Base-by-base conservation (phyloP, 139 green algal species). In the Tetradesmus obliquus region DNA sequence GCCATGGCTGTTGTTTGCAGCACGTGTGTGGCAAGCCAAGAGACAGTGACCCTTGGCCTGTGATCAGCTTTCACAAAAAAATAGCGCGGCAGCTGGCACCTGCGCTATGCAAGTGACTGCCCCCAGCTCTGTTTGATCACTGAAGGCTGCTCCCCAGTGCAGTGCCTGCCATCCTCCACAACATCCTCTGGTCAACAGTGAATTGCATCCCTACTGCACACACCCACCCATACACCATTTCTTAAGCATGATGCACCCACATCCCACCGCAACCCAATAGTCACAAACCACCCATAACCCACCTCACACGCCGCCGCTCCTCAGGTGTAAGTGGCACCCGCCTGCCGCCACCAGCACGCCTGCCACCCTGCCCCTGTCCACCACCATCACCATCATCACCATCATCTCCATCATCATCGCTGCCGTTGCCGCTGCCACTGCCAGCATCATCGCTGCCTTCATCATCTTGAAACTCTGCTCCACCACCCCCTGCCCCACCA, bases 311-410 rank as follows among this genome's bases (percentile, higher is more conserved):
- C 32, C n/a, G 85, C 66, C 45, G 32, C 62, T 55, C 19, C 58
- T 53, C 85, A 79, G 62, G 45, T 32, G 13, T 53, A 57, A 55
- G 45, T 3, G 79, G 32, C 79, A 57, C 32, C 32, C 79, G n/a
- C 32, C 15, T 89, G 13, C 22, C 53, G 66, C 57, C 22, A 54
- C 15, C 32, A 7, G 3, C 32, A 19, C 8, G 15, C 66, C 85
- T 58, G 9, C 84, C 69, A 71, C 62, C 17, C 5, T 22, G 7
- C 10, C 5, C 51, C 72, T 74, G 6, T 17, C 55, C 84, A 32
- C 10, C 54, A 74, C n/a, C 85, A 57, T 81, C 22, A 57, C 81
- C 85, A 17, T 89, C 85, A 81, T 89, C 85, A 89, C 20, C 71
- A 62, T 81, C 85, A 58, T 55, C 22, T 13, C 54, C 82, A 17